A percentile compares a stretch with the other conserved stretches of the same genome.
Evolutionary conservation across 176 grass and related monocot species (phyloP).

Genomic region (Lolium perenne): DNA sequence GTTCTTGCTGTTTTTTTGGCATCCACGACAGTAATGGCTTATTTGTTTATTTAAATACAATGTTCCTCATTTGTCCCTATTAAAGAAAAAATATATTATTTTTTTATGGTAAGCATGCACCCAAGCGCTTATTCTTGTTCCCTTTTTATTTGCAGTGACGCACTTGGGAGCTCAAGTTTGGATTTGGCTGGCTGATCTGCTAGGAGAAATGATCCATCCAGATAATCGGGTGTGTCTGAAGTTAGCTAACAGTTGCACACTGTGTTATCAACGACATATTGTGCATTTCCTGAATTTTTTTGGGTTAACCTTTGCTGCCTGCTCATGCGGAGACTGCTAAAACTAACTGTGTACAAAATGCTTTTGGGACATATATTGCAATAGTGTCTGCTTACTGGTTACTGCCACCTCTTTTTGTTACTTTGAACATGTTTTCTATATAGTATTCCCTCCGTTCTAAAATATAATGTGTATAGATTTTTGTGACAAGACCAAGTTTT

Average conservation of each 20-base stretch:
- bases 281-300: no score
- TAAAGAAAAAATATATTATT: background rate
- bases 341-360: conserved; percentile 52
- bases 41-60: background rate
- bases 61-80: background rate
- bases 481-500: background rate
- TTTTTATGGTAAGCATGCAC: background rate
- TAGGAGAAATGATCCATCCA: conserved; percentile 24
- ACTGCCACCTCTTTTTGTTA: background rate
- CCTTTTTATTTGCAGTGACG: background rate
- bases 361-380: conserved; percentile 36
- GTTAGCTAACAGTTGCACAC: conserved; percentile 38
- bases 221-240: conserved; percentile 41
- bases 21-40: background rate
- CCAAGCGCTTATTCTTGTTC: background rate
- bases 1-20: background rate
- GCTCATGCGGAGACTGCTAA: conserved; percentile 36
- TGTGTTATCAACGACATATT: background rate
- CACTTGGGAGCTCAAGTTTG: conserved; percentile 25
- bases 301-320: conserved; percentile 29
- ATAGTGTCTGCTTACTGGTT: background rate
- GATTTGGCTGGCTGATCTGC: conserved; percentile 31
- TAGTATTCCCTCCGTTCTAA: background rate
- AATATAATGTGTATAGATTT: background rate
- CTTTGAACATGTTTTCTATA: background rate